phyloP scores from a whole-genome alignment of 1,139 yeast species.

The Suhomyces chickasaworum region DNA sequence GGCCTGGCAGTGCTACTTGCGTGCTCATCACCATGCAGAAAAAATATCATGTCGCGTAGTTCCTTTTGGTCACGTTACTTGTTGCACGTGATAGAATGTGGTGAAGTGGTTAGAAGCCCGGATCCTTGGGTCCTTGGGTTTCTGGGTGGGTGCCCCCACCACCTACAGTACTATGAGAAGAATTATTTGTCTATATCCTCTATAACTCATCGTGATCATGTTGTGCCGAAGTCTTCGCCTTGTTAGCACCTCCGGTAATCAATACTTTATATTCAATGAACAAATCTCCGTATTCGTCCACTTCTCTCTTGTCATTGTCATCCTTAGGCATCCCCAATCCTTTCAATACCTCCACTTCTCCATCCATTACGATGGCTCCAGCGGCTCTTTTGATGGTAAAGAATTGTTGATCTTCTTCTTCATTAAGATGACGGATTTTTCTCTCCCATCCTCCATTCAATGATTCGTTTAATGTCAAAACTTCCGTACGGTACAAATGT shows the following conservation, averaged over 20 bases:
- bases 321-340: conserved; percentile 85
- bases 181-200: conserved; percentile 1
- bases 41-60: not conserved
- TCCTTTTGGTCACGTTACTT: no score
- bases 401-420: conserved; percentile 40
- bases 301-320: conserved; percentile 33
- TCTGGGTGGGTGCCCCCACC: no score
- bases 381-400: conserved; percentile 49
- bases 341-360: conserved; percentile 67
- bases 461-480: conserved; percentile 71
- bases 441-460: conserved; percentile 79
- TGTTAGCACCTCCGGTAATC: conserved; percentile 39
- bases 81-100: no score
- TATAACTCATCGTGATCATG: conserved; percentile 21
- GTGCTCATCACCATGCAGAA: not conserved
- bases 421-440: conserved; percentile 64
- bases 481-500: conserved; percentile 80
- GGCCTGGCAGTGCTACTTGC: not conserved
- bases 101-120: no score
- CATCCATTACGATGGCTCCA: conserved; percentile 59
- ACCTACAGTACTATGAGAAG: not conserved
- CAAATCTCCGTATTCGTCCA: conserved; percentile 71
- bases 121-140: no score
- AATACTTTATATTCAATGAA: conserved; percentile 69
- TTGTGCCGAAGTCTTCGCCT: not conserved